Evolutionary conservation across 2,329 filamentous ascomycete genomes (phyloP), one percentile per base, ranked within the genome.

Genomic region (Arthrinium puccinioides): DNA sequence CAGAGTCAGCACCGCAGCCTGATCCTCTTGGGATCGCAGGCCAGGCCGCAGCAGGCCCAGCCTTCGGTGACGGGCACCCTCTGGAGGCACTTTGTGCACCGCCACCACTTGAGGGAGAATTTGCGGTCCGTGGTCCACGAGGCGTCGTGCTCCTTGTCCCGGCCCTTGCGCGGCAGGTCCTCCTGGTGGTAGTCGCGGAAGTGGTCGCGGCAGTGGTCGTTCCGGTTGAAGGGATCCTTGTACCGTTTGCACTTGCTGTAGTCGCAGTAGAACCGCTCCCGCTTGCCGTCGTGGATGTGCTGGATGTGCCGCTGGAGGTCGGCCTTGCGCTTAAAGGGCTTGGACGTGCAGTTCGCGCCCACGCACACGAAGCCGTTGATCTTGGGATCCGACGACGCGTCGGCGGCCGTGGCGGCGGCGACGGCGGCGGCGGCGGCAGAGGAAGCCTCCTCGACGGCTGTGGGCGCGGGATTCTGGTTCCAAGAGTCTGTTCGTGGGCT

Each of bases 181-280:
- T 79, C 74, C 38, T 61, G 61, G 60, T 79, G 74, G 43, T 61
- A 73, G 31, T 72, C 66, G 21, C 74, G 66, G 25, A 74, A 63
- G 50, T 79, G 74, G 40, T 76, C 72, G 25, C 74, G 64, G 50
- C 66, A 74, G 55, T 78, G 74, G 44, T 79, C 74, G 21, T 68
- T 64, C 23, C 74, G 66, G 45, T 63, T 61, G 48, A 78, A 77
- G 2, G 72, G 66, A 3, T 63, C 55, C 6, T 52, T 50, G 20
- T 55, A 56, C 7, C 74, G 66, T 18, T 52, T 42, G 50, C 74
- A 77, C 36, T 53, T 60, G 14, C 57, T 52, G 47, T 75, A 76
- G 60, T 77, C 73, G 54, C 74, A 79, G 15, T 51, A 54, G 47
- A 61, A 72, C 14, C 59, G 53, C 10, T 62, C 57, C n/a, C n/a